Conservation (phyloP, 2,329 filamentous ascomycete genomes). For the Clarireedia paspali region DNA sequence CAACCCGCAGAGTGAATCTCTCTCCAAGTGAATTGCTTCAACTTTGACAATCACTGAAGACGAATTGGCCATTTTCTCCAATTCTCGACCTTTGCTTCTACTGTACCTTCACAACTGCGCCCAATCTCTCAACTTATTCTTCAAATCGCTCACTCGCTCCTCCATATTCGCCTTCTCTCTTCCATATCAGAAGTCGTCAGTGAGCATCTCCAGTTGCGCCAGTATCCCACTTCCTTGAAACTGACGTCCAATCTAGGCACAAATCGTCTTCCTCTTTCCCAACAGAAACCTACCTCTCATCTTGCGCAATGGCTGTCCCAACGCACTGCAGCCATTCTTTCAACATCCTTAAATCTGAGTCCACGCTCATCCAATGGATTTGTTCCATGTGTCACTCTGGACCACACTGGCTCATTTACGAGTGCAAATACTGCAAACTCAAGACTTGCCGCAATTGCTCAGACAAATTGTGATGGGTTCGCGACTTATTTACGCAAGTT, state of each 20-base stretch:
- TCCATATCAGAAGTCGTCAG: too few relatives aligned
- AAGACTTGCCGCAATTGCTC: slow-evolving; percentile 53
- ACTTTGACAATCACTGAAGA: too few relatives aligned
- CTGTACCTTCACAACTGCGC: too few relatives aligned
- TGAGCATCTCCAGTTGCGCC: background rate
- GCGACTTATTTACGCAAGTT: background rate
- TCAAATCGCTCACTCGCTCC: background rate
- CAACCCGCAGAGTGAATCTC: background rate
- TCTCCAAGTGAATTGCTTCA: too few relatives aligned
- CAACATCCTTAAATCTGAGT: slow-evolving; percentile 60
- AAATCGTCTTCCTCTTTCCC: background rate
- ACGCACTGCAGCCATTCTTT: slow-evolving; percentile 55
- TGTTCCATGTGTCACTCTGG: slow-evolving; percentile 58
- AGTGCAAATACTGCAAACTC: slow-evolving; percentile 61
- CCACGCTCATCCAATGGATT: slow-evolving; percentile 55
- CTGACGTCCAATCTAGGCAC: background rate
- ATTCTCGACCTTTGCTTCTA: too few relatives aligned
- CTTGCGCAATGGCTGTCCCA: slow-evolving; percentile 41
- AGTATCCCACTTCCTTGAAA: background rate
- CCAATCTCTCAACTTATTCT: background rate
- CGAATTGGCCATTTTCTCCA: too few relatives aligned
- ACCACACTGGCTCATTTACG: slow-evolving; percentile 61
- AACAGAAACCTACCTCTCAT: background rate
- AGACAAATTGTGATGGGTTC: slow-evolving; percentile 21
- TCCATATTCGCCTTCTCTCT: background rate